phyloP scores from a whole-genome alignment of 2,329 filamentous ascomycete species.

The Verticillium dahliae region DNA sequence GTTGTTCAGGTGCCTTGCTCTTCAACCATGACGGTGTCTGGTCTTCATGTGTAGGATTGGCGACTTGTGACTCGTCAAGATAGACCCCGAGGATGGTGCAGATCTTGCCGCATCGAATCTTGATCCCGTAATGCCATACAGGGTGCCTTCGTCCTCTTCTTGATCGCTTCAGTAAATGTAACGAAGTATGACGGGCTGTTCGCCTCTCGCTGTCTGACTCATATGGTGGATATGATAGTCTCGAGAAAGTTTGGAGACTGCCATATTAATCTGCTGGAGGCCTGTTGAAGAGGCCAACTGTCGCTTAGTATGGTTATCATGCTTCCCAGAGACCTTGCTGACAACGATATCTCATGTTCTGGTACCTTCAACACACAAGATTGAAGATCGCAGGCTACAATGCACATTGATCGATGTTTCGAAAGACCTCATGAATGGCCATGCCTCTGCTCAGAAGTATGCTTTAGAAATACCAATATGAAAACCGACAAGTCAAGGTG shows the following conservation, averaged over 20 bases:
- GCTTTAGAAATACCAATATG: too few species aligned
- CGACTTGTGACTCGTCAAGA: neutral
- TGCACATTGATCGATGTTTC: too few species aligned
- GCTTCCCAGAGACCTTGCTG: too few species aligned
- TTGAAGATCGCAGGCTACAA: too few species aligned
- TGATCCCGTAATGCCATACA: neutral
- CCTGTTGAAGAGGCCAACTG: too few species aligned
- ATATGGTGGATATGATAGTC: neutral
- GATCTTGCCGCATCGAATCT: neutral
- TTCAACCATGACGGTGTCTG: neutral
- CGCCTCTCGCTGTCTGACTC: neutral
- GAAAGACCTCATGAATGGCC: too few species aligned
- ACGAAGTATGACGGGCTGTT: neutral
- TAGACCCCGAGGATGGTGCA: neutral
- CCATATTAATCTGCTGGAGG: neutral
- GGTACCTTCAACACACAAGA: too few species aligned
- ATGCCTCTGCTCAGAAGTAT: too few species aligned
- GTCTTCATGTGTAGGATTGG: neutral
- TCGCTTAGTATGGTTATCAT: too few species aligned
- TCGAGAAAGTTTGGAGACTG: neutral
- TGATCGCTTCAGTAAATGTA: neutral
- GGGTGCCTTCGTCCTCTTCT: neutral
- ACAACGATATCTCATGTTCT: too few species aligned
- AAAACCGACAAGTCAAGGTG: too few species aligned
- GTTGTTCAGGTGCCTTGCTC: neutral